Base-by-base conservation (phyloP, 441 rosid genomes). In the Brassica balearica region DNA sequence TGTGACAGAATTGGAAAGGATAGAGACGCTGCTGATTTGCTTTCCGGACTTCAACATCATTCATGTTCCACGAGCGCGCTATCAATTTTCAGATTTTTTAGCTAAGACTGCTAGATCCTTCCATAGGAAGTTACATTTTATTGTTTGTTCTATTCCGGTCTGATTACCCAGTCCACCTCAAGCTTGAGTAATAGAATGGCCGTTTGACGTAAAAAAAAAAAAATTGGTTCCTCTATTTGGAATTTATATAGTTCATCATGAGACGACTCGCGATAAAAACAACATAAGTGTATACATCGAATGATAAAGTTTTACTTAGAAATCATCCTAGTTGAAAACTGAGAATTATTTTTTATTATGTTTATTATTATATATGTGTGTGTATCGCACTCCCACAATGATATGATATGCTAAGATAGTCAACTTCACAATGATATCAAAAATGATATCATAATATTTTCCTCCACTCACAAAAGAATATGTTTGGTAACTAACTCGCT, bases 341-440 rank as follows among this genome's bases (percentile, higher is more conserved):
- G n/a, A 59, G 25, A 62, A 53, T 10, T 8, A 3, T 20, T 22
- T 59, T 6, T 58, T 10, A 10, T 71, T 29, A 29, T 29, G 34
- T 29, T 29, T 5, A 29, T 29, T 29, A 29, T 51, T 23, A 34
- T 64, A 8, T 14, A 22, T 48, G 14, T 79, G 69, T 68, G 61
- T 73, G 79, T 74, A 75, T 75, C 68, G 68, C 79, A 70, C 80
- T 74, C 46, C 51, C 46, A 65, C 4, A 75, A 66, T 80, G 80
- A 76, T 75, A 75, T 65, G 73, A 75, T 66, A 71, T 9, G 73
- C 32, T 71, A 53, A 66, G 70, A 76, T 75, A 15, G 80, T 80
- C 83, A 80, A 76, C 70, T 56, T 80, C 80, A 71, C 77, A 80
- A 80, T 80, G 74, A 80, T 76, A 20, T 38, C 43, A 17, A 70